These are phyloP conservation scores for Wallacemonas collosoma DNA, from an alignment of 208 protist genomes.

Conservation along the genomic window DNA sequence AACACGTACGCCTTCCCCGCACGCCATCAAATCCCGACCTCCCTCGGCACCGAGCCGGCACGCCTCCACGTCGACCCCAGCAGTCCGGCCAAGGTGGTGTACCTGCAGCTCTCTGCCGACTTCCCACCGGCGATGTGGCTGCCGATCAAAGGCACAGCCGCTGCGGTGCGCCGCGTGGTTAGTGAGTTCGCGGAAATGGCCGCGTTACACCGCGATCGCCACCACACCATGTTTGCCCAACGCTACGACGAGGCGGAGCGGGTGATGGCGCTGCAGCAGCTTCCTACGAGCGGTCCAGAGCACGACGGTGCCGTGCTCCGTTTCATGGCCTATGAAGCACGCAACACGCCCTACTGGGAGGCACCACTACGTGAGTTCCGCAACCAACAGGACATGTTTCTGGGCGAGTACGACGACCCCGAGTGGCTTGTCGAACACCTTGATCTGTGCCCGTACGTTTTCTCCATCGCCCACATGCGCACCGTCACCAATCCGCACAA, in stretches of 20 bases:
- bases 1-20: conserved; percentile 88
- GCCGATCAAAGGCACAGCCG: conserved; percentile 74
- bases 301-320: conserved; percentile 77
- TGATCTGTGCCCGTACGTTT: conserved; percentile 86
- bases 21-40: conserved; percentile 82
- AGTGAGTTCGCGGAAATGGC: conserved; percentile 80
- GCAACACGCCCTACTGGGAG: conserved; percentile 72
- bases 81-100: conserved; percentile 61
- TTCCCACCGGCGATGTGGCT: conserved; percentile 92
- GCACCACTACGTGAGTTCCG: conserved; percentile 80
- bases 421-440: conserved; percentile 83
- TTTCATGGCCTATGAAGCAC: conserved; percentile 78
- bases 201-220: conserved; percentile 72
- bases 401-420: conserved; percentile 89
- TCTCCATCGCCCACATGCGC: conserved; percentile 81
- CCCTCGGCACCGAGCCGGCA: conserved; percentile 75
- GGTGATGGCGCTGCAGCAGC: conserved; percentile 69
- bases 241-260: conserved; percentile 60
- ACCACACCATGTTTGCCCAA: conserved; percentile 66
- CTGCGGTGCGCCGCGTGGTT: conserved; percentile 81
- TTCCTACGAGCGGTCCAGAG: conserved; percentile 27
- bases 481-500: conserved; percentile 75
- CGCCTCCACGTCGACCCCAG: conserved; percentile 75
- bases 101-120: conserved; percentile 82
- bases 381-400: conserved; percentile 85